Evolutionary conservation across 352 stramenopile genomes (phyloP).

Genomic region (Phytophthora capsici): DNA sequence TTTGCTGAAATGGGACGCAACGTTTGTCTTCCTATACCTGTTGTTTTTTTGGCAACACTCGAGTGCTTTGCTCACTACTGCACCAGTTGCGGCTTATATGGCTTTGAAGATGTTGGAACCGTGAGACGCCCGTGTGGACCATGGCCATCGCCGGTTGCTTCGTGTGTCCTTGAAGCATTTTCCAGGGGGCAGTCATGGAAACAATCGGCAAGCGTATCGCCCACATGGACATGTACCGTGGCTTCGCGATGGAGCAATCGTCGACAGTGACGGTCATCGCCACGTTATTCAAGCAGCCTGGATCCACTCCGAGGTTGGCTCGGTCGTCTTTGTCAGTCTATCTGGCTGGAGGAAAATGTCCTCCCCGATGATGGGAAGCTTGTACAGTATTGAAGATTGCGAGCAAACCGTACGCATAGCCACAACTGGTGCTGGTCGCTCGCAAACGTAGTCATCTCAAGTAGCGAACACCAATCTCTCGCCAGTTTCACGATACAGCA

Average conservation of each 20-base stretch:
- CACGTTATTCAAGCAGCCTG: slow-evolving; percentile 48
- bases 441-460: no score
- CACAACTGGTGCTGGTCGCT: no score
- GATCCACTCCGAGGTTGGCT: slow-evolving; percentile 72
- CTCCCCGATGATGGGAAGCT: slow-evolving; percentile 31
- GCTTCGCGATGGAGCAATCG: slow-evolving; percentile 76
- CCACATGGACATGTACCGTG: slow-evolving; percentile 65
- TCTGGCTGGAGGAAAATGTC: slow-evolving; percentile 34
- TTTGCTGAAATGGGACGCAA: slow-evolving; percentile 41
- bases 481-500: no score
- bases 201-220: slow-evolving; percentile 54
- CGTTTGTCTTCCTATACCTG: slow-evolving; percentile 61
- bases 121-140: slow-evolving; percentile 60
- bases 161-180: slow-evolving; percentile 53
- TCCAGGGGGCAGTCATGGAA: slow-evolving; percentile 75
- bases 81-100: slow-evolving; percentile 60
- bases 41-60: slow-evolving; percentile 77
- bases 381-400: slow-evolving; percentile 1
- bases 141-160: slow-evolving; percentile 61
- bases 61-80: slow-evolving; percentile 83
- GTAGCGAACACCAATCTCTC: no score
- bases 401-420: neutral
- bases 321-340: slow-evolving; percentile 54
- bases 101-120: slow-evolving; percentile 25
- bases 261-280: slow-evolving; percentile 62